Base-by-base conservation (phyloP, 331 rosid species). In the Quercus phellos region DNA sequence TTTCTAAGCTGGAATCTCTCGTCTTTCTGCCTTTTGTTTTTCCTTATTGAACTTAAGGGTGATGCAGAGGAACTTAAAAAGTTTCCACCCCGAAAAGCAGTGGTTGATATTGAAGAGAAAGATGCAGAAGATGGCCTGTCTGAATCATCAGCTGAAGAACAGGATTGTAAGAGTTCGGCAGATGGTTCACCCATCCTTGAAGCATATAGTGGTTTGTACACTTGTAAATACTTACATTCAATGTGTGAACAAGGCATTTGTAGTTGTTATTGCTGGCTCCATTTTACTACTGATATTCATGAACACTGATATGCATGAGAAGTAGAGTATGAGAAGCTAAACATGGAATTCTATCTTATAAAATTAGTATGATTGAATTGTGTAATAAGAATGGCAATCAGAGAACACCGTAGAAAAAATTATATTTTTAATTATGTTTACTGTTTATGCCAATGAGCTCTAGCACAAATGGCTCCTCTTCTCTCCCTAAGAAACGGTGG, bases 11-110 rank as follows among this genome's bases (percentile, higher is more conserved):
- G 80, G 56, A 26, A 38, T 38, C 22, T 77, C 59, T 74, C 27
- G 42, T 77, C 46, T 68, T 35, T 78, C 82, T 75, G 76, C 77
- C 55, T 71, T 82, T 85, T 82, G 83, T 80, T 11, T 16, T 87
- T 90, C 92, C 90, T 91, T 93, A 85, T 63, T 84, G 82, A 70
- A 86, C 80, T 85, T 83, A 89, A 95, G 98, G 88, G 79, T 73
- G 77, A 74, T 34, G 61, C 63, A 29, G 84, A 81, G 79, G 85
- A 87, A 75, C 76, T 78, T 68, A 61, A 77, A 73, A 77, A 73
- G 79, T 85, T 83, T 71, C 78, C 77, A 78, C 76, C 76, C 35
- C 77, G 75, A 71, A 83, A 85, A 81, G 81, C 84, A 59, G 55
- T 83, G 59, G 54, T 66, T 74, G 60, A 78, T 73, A 73, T 73